phyloP scores from a whole-genome alignment of 2,329 filamentous ascomycete species.

The Paracoccidioides lutzii region DNA sequence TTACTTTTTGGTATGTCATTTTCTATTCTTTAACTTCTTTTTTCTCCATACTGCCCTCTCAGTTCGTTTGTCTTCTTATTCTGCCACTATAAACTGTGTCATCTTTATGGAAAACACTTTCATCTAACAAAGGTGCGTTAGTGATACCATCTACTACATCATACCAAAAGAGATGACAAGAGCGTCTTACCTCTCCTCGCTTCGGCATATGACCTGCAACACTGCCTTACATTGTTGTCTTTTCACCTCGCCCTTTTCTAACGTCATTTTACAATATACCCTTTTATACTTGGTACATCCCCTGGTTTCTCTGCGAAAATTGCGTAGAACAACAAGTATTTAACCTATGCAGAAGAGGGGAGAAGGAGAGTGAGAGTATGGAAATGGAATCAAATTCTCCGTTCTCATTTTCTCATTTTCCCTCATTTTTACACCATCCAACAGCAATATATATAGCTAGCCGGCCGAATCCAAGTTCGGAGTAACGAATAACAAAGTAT shows the following conservation, averaged over 20 bases:
- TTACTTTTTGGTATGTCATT: constrained; percentile 59
- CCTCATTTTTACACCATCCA: no score
- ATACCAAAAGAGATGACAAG: neutral
- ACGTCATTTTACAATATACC: neutral
- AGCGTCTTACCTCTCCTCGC: neutral
- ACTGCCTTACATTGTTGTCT: no score
- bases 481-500: no score
- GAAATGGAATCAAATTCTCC: neutral
- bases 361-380: neutral
- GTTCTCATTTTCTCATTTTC: neutral
- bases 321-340: neutral
- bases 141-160: neutral
- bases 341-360: neutral
- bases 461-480: no score
- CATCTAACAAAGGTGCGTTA: neutral
- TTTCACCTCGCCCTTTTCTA: neutral
- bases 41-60: neutral
- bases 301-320: neutral
- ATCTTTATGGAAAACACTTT: neutral
- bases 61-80: neutral
- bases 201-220: neutral
- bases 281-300: neutral
- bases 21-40: neutral
- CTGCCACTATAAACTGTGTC: neutral
- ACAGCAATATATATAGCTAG: no score